Conservation (phyloP, 345 rosid species). For the Populus alba region DNA sequence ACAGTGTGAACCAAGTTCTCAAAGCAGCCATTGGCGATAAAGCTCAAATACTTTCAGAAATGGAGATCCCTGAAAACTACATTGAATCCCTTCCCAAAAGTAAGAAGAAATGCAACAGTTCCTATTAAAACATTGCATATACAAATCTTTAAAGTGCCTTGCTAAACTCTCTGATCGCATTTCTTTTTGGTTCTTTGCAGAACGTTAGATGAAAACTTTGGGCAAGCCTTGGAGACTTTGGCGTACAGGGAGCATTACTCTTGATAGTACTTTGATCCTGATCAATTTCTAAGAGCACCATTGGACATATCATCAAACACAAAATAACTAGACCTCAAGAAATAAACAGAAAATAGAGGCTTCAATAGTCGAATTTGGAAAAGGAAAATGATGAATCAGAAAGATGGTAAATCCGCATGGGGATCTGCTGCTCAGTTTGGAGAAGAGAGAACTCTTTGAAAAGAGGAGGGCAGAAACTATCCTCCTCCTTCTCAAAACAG, state of each 20-base stretch:
- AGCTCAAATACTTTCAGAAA: conserved; percentile 82
- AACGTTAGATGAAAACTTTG: too few species aligned
- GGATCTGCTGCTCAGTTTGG: conserved; percentile 75
- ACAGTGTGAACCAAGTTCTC: conserved; percentile 81
- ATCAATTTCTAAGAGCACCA: conserved; percentile 58
- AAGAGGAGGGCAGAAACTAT: conserved; percentile 90
- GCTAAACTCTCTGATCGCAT: conserved; percentile 4
- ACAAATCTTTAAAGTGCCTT: background rate
- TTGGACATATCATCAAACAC: conserved; percentile 75
- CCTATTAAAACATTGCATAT: background rate
- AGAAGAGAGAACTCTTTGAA: conserved; percentile 87
- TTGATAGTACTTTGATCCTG: conserved; percentile 77
- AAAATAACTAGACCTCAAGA: conserved; percentile 79
- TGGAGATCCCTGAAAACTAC: conserved; percentile 85
- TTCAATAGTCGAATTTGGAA: conserved; percentile 82
- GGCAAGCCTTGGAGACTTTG: conserved; percentile 78
- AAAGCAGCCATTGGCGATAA: conserved; percentile 97
- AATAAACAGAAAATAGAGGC: conserved; percentile 91
- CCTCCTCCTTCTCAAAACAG: conserved; percentile 68
- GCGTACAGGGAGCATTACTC: conserved; percentile 66
- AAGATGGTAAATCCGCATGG: conserved; percentile 81
- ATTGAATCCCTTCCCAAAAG: conserved; percentile 89
- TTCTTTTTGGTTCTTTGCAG: conserved; percentile 27
- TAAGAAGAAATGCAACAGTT: conserved; percentile 4
- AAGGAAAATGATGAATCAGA: conserved; percentile 78